phyloP scores from a whole-genome alignment of 345 rosid species.

The Mangifera indica region DNA sequence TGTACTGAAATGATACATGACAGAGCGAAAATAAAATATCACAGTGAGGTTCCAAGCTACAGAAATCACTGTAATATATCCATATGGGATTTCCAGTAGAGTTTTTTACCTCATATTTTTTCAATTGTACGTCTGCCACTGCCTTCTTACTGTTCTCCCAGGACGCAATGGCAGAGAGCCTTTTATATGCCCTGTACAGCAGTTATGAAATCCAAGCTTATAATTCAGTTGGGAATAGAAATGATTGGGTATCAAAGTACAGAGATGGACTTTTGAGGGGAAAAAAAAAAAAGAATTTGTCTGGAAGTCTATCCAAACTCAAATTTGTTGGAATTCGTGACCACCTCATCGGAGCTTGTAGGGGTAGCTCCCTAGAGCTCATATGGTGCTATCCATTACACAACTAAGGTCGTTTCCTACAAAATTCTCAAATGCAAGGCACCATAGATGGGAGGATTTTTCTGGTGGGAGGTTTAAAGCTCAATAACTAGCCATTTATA shows the following conservation, averaged over 20 bases:
- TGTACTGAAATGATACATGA: background rate
- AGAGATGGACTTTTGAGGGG: background rate
- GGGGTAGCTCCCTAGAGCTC: no score
- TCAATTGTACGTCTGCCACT: constrained; percentile 47
- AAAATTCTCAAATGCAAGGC: no score
- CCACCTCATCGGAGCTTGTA: no score
- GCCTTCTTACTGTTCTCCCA: constrained; percentile 73
- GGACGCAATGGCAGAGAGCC: constrained; percentile 43
- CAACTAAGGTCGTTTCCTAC: no score
- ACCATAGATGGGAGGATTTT: no score
- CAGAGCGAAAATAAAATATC: background rate
- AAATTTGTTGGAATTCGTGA: no score
- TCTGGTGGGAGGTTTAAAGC: no score
- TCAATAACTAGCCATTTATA: no score
- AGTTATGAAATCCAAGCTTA: background rate
- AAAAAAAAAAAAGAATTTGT: no score
- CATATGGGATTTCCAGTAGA: background rate
- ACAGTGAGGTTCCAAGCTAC: background rate
- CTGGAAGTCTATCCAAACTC: no score
- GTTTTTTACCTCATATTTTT: constrained; percentile 53
- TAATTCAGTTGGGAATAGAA: background rate
- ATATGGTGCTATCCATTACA: no score
- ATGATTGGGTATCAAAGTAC: background rate
- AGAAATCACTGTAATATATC: background rate
- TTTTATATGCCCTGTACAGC: constrained; percentile 56